Evolutionary conservation across 2,329 filamentous ascomycete genomes (phyloP).

Genomic region (Chaetomium sp.): DNA sequence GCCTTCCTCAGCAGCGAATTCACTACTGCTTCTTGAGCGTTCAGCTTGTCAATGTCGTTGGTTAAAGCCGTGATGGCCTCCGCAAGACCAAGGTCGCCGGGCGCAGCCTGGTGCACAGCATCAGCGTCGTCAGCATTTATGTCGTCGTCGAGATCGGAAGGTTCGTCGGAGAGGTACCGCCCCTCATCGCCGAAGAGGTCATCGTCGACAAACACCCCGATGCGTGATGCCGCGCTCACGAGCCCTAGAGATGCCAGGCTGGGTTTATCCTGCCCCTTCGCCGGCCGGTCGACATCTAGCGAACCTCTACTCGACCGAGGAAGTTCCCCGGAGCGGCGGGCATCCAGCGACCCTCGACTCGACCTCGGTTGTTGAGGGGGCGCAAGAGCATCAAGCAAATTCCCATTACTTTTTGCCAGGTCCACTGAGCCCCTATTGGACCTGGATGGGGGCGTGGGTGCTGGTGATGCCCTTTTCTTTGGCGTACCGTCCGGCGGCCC

Average conservation of each 20-base stretch:
- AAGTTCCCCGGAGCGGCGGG: constrained; percentile 60
- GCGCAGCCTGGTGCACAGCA: constrained; percentile 89
- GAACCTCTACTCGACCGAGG: constrained; percentile 40
- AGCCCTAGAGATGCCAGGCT: constrained; percentile 90
- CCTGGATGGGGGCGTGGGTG: not conserved
- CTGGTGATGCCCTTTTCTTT: constrained; percentile 4
- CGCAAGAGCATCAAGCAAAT: constrained; percentile 14
- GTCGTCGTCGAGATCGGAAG: constrained; percentile 67
- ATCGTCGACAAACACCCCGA: constrained; percentile 91
- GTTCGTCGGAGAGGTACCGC: constrained; percentile 82
- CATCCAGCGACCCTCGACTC: constrained; percentile 21
- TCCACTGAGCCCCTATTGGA: constrained; percentile 14
- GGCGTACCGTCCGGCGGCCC: constrained; percentile 42
- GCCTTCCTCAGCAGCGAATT: constrained; percentile 92
- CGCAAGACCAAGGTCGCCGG: constrained; percentile 87
- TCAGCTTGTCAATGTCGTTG: constrained; percentile 85
- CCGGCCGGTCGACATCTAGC: constrained; percentile 41
- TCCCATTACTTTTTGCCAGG: not conserved
- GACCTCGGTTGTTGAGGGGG: constrained; percentile 6
- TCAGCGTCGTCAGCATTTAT: constrained; percentile 68
- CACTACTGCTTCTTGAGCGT: constrained; percentile 85
- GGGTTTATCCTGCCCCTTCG: constrained; percentile 66
- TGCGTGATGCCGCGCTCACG: constrained; percentile 81
- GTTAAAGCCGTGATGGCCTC: constrained; percentile 91
- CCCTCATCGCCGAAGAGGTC: constrained; percentile 90